Base-by-base conservation (phyloP, 441 rosid genomes). In the Lagerstroemia fauriei region DNA sequence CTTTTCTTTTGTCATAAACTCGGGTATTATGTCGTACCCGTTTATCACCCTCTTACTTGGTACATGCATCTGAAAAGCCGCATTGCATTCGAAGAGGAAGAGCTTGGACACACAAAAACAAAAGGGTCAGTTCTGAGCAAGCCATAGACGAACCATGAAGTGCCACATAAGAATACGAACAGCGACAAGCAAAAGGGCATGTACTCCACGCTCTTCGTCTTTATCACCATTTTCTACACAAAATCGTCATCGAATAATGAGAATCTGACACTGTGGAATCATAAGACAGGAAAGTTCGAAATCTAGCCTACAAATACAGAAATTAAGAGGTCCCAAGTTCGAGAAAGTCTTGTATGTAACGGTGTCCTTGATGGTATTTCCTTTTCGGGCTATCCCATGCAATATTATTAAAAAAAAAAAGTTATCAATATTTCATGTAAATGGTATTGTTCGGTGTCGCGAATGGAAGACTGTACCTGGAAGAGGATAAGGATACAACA, bases 111-210 rank as follows among this genome's bases (percentile, higher is more conserved):
- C 91, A 95, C 99, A 34, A 92, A 90, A 34, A 96, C 85, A 84
- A 96, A 96, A 78, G 92, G 92, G 83, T 96, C 99, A 72, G 77
- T 83, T 47, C 99, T 98, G 69, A 96, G 91, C 7, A 96, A 89
- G 57, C 99, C 99, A 85, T 38, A 96, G 61, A 94, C 76, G 85
- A 96, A 93, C 98, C 98, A 96, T 17, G 94, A 94, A 68, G 99
- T 96, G 80, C 98, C 95, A 41, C 97, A 92, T 1, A 94, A 82
- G 90, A 96, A 94, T 5, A 91, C 97, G 69, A 91, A 94, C 29
- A 96, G 90, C 50, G 99, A 96, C 87, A 94, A 83, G 87, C 91
- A 93, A 89, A 96, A 95, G 57, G 99, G 98, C 97, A 95, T 94
- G 82, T 31, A 95, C 88, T 95, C 98, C 83, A 95, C 99, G 72